phyloP scores from a whole-genome alignment of 805 yeast species.

The Blastobotrys mokoenaii region DNA sequence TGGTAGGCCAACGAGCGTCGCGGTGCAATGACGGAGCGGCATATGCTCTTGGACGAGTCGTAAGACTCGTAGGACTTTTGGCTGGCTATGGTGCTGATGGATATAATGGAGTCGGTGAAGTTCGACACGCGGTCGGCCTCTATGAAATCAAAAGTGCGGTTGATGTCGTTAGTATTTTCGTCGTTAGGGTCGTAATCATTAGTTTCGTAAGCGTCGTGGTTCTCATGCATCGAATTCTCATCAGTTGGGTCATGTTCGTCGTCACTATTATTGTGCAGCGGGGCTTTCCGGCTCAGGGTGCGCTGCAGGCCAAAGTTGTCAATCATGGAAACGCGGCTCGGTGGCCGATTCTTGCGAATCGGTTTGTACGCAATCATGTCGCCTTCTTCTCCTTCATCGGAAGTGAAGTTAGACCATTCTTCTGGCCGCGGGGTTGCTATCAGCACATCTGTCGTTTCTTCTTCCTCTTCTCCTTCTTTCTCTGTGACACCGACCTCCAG shows the following conservation, averaged over 20 bases:
- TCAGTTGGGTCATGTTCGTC: neutral
- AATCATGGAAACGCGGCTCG: too few species aligned
- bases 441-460: neutral
- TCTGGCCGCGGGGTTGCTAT: neutral
- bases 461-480: too few species aligned
- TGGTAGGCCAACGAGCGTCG: neutral
- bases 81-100: neutral
- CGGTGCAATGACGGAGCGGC: neutral
- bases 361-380: neutral
- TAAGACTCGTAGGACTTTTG: conserved; percentile 1
- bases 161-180: neutral
- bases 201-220: neutral
- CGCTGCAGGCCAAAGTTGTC: too few species aligned
- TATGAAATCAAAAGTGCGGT: neutral
- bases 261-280: neutral
- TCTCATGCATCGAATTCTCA: neutral
- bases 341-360: neutral
- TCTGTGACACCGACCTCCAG: too few species aligned
- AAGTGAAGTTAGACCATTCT: neutral
- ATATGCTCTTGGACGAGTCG: conserved; percentile 1
- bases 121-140: neutral
- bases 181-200: neutral
- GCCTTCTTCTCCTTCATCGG: neutral
- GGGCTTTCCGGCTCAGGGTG: neutral
- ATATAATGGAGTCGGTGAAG: neutral